Percentiles rank a stretch among this genome's conserved stretches.
Conservation (phyloP, 2,329 filamentous ascomycete genomes). For the Cercospora nicotianae region DNA sequence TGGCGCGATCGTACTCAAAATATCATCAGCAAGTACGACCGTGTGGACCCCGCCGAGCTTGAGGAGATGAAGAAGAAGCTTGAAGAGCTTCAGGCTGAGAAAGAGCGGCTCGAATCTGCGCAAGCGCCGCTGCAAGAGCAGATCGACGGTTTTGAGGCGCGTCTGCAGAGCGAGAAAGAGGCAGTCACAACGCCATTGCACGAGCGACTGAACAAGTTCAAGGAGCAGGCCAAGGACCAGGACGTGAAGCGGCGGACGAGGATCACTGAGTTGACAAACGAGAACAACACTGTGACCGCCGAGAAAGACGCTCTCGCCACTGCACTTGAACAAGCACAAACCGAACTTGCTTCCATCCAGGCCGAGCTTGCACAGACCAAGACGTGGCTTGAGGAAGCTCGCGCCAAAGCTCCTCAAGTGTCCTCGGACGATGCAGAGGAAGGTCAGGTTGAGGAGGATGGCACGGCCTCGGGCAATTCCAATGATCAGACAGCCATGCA, state of each 20-base stretch:
- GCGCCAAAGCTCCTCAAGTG: constrained; percentile 43
- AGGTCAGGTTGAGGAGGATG: constrained; percentile 45
- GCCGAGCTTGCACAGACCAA: constrained; percentile 46
- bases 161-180: constrained; percentile 36
- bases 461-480: constrained; percentile 25
- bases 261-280: constrained; percentile 52
- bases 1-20: constrained; percentile 97
- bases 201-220: constrained; percentile 42
- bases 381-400: constrained; percentile 64
- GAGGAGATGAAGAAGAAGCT: constrained; percentile 84
- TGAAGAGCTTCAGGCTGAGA: constrained; percentile 54
- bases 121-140: constrained; percentile 54
- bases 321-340: constrained; percentile 30
- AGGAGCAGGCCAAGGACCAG: constrained; percentile 58
- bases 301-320: constrained; percentile 59
- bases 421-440: constrained; percentile 46
- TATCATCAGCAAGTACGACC: constrained; percentile 93
- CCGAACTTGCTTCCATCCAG: constrained; percentile 23
- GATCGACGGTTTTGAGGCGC: constrained; percentile 49
- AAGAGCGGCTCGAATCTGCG: constrained; percentile 53
- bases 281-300: constrained; percentile 41
- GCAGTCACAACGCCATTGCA: constrained; percentile 30
- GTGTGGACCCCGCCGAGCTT: constrained; percentile 88
- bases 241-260: constrained; percentile 42
- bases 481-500: constrained; percentile 42